Evolutionary conservation across 83 land plant genomes (phyloP).

Genomic region (Thuja plicata): DNA sequence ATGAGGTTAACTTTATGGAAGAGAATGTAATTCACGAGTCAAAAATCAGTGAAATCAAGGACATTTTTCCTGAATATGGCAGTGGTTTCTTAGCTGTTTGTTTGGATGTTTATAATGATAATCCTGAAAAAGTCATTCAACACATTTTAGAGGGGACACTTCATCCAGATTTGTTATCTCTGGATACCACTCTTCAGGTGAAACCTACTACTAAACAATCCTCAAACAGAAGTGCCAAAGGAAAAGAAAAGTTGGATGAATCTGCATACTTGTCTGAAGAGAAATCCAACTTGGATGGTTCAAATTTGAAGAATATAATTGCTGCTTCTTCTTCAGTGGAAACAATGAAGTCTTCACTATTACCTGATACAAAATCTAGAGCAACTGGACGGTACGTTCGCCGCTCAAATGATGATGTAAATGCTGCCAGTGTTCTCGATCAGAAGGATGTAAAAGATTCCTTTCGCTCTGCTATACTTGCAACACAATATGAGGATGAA

Average conservation of each 20-base stretch:
- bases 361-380: neutral
- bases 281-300: neutral
- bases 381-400: constrained; percentile 55
- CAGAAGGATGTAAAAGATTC: constrained; percentile 38
- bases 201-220: constrained; percentile 41
- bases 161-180: constrained; percentile 69
- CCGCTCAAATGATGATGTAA: constrained; percentile 37
- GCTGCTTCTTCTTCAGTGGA: constrained; percentile 21
- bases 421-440: constrained; percentile 42
- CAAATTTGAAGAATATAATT: neutral
- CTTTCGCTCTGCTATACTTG: constrained; percentile 51
- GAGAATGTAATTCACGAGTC: constrained; percentile 71
- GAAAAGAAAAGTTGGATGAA: constrained; percentile 78
- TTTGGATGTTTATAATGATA: constrained; percentile 86
- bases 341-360: neutral
- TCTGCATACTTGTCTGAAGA: constrained; percentile 9
- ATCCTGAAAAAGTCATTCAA: constrained; percentile 91
- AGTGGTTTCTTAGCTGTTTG: constrained; percentile 83
- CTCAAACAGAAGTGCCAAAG: constrained; percentile 58
- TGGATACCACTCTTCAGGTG: constrained; percentile 56
- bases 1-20: constrained; percentile 44
- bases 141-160: constrained; percentile 86
- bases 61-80: constrained; percentile 94
- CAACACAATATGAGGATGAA: constrained; percentile 93
- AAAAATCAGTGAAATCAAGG: constrained; percentile 90